Evolutionary conservation across 495 filamentous ascomycete species (phyloP), one percentile per base, ranked within the genome.

Genomic region (Lentithecium fluviatile): DNA sequence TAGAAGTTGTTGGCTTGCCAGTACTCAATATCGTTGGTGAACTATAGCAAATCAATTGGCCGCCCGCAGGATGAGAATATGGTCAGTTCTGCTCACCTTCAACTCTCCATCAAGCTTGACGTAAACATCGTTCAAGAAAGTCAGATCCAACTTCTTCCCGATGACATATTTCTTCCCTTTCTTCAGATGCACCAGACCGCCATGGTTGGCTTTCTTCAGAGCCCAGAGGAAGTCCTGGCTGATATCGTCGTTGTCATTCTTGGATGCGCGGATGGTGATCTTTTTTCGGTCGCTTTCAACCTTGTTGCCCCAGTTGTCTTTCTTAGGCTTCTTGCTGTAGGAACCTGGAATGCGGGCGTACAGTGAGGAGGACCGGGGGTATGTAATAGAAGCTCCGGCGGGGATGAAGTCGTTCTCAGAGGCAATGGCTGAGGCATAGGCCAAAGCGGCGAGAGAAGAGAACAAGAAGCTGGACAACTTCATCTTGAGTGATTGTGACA

Each of bases 11-110:
- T 78, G 15, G 74, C 77, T 67, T 87, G 80, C 85, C 86, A 88
- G 74, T 88, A 88, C 46, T 80, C 74, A 6, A 82, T 86, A 68
- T 89, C 80, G 58, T 84, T 81, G 48, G 79, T 84, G 71, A 89
- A 88, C 43, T 78, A 64, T 2, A 7, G 11, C n/a, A 10, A 1
- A n/a, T 43, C 10, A 32, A 7, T 13, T 20, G 13, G 13, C 6
- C 19, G 13, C 3, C 29, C 40, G 13, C 40, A 6, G 40, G 4
- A 40, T 54, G 12, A 13, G 6, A n/a, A 15, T 19, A 17, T 15
- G 19, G 32, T 32, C 7, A 15, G 17, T 5, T 6, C 11, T 23
- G 4, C 42, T 42, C 17, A 56, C 59, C 52, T 62, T 62, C 34
- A 62, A 24, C 21, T 62, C 59, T 17, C 59, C 59, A 50, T 62